phyloP scores from a whole-genome alignment of 306 rosid genomes.

The Dalbergia cultrata region DNA sequence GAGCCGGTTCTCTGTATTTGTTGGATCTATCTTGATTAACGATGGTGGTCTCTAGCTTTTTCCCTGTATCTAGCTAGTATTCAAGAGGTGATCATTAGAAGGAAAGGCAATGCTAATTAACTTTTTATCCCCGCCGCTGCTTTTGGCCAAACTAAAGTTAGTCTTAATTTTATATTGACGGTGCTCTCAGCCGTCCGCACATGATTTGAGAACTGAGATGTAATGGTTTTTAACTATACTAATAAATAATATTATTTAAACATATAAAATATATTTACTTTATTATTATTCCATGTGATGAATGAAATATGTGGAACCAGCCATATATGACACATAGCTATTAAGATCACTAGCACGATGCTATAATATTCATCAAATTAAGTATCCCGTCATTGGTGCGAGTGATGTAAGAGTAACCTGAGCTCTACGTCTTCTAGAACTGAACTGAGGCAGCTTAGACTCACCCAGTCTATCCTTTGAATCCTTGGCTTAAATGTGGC shows the following conservation, averaged over 20 bases:
- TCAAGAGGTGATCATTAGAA: not conserved
- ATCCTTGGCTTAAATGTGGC: not conserved
- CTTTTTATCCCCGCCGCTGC: no score
- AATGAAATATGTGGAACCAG: no score
- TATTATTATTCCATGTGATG: no score
- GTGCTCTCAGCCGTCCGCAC: not conserved
- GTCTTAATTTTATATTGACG: not conserved
- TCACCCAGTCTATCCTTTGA: not conserved
- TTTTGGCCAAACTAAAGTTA: not conserved
- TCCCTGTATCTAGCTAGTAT: not conserved
- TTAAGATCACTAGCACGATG: no score
- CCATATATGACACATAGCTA: no score
- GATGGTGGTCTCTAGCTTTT: not conserved
- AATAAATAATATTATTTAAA: no score
- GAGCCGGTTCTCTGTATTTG: not conserved
- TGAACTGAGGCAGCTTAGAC: not conserved
- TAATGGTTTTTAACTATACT: not conserved
- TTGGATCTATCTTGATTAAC: not conserved
- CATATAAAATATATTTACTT: no score
- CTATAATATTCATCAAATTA: no score
- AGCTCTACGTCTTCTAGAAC: not conserved
- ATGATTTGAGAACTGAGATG: not conserved
- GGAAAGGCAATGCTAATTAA: no score
- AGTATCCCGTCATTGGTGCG: no score
- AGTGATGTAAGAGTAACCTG: no score